Percentiles rank a stretch among this genome's conserved stretches.
Conservation (phyloP, 2,329 filamentous ascomycete genomes). For the Trichoderma endophyticum region DNA sequence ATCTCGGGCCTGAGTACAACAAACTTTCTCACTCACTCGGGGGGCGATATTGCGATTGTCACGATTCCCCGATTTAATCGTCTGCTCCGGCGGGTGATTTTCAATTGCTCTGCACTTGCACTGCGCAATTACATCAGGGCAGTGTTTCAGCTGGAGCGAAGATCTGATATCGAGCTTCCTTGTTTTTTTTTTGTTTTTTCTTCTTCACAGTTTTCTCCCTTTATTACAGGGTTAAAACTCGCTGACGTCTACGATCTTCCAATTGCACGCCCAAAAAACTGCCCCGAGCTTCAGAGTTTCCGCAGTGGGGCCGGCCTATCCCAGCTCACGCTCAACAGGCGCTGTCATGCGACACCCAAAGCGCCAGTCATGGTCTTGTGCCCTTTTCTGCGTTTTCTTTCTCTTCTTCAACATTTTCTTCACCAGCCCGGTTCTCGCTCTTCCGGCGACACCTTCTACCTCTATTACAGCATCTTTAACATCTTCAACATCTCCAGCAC, state of each 20-base stretch:
- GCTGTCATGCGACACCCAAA: conserved; percentile 14
- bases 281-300: not conserved
- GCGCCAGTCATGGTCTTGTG: not conserved
- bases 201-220: not conserved
- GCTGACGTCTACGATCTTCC: conserved; percentile 3
- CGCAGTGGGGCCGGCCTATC: conserved; percentile 2
- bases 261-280: not conserved
- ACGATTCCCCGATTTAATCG: not conserved
- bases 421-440: not conserved
- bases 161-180: not conserved
- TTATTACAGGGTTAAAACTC: not conserved
- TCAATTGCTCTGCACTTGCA: not conserved
- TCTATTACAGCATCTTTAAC: not conserved
- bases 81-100: not conserved
- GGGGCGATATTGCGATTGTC: not conserved
- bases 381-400: not conserved
- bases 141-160: not conserved
- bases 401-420: not conserved
- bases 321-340: not conserved
- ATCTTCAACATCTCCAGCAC: not conserved
- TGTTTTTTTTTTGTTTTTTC: too few relatives aligned
- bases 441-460: not conserved
- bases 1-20: not conserved
- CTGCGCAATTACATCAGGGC: not conserved
- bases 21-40: not conserved